Conservation (phyloP, 2,329 filamentous ascomycete species). For the Fusarium oxysporum region DNA sequence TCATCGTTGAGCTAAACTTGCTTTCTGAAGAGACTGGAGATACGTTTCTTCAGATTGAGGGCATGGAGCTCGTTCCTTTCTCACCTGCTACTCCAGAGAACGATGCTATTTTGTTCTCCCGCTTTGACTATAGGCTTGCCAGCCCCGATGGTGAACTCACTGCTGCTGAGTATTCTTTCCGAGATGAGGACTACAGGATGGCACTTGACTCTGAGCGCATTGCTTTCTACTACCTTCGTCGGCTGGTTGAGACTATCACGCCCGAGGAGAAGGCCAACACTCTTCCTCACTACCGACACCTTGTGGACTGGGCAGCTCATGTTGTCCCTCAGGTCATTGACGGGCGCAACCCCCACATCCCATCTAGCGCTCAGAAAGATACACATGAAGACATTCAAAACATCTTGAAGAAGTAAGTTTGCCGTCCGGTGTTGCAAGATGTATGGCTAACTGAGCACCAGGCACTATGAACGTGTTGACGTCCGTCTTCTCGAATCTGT, state of each 20-base stretch:
- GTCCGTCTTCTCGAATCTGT: background rate
- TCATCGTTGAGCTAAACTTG: background rate
- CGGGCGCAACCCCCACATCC: background rate
- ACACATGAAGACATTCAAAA: background rate
- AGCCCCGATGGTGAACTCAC: background rate
- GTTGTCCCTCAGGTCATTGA: background rate
- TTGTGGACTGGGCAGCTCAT: background rate
- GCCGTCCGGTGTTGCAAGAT: rapidly evolving
- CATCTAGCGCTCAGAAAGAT: background rate
- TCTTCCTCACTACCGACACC: background rate
- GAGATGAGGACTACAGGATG: rapidly evolving
- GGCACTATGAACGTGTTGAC: background rate
- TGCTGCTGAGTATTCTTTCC: rapidly evolving
- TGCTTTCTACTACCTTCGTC: background rate
- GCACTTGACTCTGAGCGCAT: background rate
- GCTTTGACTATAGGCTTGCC: background rate
- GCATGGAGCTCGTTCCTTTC: background rate
- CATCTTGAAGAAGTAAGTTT: background rate
- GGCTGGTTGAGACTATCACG: background rate
- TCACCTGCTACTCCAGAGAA: background rate
- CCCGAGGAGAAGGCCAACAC: background rate
- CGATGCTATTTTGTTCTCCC: background rate
- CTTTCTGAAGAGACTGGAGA: background rate
- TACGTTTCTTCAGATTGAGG: background rate
- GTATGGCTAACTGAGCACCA: background rate